These are phyloP conservation scores for Catharanthus roseus DNA, from an alignment of 257 asterid species.

Conservation along the genomic window DNA sequence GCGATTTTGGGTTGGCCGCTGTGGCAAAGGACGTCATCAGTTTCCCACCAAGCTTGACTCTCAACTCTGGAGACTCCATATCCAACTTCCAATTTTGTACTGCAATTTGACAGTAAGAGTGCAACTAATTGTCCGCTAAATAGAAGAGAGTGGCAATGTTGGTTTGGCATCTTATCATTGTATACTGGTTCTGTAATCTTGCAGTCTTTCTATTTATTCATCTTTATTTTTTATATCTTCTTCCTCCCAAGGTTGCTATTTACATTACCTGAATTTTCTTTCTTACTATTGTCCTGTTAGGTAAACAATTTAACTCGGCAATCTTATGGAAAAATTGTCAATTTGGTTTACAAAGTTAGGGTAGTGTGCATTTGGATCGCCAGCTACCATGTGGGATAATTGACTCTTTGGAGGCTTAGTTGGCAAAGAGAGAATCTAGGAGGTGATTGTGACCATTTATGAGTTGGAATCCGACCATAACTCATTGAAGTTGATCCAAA, in stretches of 20 bases:
- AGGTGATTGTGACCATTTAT: too few relatives aligned
- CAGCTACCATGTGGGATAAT: too few relatives aligned
- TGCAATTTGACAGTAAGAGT: not conserved
- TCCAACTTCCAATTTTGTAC: not conserved
- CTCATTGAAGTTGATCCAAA: too few relatives aligned
- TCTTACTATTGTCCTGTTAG: not conserved
- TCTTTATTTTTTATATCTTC: not conserved
- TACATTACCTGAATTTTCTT: not conserved
- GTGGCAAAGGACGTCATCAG: constrained; percentile 75
- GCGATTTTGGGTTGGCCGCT: constrained; percentile 79
- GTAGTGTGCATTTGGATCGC: too few relatives aligned
- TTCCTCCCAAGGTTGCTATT: not conserved
- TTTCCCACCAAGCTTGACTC: constrained; percentile 34
- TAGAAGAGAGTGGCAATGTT: not conserved
- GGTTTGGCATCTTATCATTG: not conserved
- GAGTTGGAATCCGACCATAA: too few relatives aligned
- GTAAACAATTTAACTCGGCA: not conserved
- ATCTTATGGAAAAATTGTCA: not conserved
- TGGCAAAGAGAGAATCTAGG: too few relatives aligned
- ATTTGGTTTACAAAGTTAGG: too few relatives aligned
- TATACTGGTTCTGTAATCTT: not conserved
- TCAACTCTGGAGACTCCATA: not conserved
- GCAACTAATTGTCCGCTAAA: not conserved
- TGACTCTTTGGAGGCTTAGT: too few relatives aligned
- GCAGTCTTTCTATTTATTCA: not conserved